Evolutionary conservation across 768 basidiomycete species (phyloP), one percentile per base, ranked within the genome.

Genomic region (Leccinum arenicola): DNA sequence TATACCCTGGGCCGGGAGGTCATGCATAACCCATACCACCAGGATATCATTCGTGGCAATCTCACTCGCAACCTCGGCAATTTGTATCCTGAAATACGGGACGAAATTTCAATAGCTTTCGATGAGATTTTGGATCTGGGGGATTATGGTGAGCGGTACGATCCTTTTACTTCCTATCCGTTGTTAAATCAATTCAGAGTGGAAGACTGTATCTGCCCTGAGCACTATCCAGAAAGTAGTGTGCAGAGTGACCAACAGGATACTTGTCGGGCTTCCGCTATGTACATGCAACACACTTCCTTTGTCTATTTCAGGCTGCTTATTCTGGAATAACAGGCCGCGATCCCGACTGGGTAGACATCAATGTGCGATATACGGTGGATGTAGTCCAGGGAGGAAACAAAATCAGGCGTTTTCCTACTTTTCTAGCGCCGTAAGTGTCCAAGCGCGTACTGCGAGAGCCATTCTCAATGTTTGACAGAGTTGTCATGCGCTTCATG

Each of bases 11-110:
- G 76, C 0, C 60, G 61, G 25, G 25, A 27, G 25, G 25, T 27
- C 25, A 2, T 67, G 74, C 47, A 56, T 78, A 68, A 74, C 57
- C 33, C 33, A 15, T 77, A 75, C 53, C 78, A 78, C 52, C 50
- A 65, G 11, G 50, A 58, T 4, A 55, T 76, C 27, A 55, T 76
- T 21, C 71, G 69, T 14, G 49, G 55, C n/a, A 64, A 67, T 43
- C 66, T 78, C 10, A 76, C 76, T 17, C 73, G 80, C 7, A 78
- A 75, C 50, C 70, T 78, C 36, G 11, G 36, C 14, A 36, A 15
- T 6, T 36, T 36, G 15, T 36, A 36, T 36, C 36, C 36, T 36
- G 36, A 36, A 6, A 3, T 36, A 15, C 36, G 1, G 14, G 36
- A 36, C 15, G 36, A 36, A 36, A 15, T 36, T 36, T 36, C 36